These are phyloP conservation scores for Aschersonia sp. DNA, from an alignment of 2,329 filamentous ascomycete genomes.

Conservation along the genomic window DNA sequence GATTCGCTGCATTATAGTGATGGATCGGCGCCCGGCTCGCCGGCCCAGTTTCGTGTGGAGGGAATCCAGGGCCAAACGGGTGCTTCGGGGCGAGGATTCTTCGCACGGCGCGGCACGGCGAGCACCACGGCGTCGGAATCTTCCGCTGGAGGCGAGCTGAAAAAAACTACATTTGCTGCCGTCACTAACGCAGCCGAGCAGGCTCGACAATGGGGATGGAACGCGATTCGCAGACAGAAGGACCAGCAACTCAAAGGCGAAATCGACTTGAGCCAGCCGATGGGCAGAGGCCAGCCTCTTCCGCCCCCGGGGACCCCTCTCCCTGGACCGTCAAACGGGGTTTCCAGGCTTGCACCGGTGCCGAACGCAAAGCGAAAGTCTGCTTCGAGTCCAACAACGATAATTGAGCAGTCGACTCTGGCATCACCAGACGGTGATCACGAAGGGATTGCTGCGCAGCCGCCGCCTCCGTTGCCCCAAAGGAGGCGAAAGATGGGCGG, in stretches of 20 bases:
- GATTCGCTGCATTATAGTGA: constrained; percentile 14
- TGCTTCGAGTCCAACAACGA: constrained; percentile 35
- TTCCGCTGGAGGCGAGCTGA: constrained; percentile 20
- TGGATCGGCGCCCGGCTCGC: constrained; percentile 10
- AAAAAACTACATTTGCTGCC: constrained; percentile 37
- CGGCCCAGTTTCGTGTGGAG: constrained; percentile 15
- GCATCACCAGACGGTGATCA: constrained; percentile 14
- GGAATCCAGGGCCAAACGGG: constrained; percentile 26
- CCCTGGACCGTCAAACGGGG: constrained; percentile 47
- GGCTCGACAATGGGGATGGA: constrained; percentile 45
- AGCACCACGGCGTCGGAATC: constrained; percentile 20
- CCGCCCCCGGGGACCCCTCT: constrained; percentile 71
- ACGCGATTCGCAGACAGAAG: constrained; percentile 36
- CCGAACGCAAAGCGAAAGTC: constrained; percentile 52
- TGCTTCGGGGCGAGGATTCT: constrained; percentile 23
- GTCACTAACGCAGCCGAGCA: constrained; percentile 40
- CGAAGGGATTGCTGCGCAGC: constrained; percentile 6
- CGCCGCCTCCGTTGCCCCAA: constrained; percentile 33
- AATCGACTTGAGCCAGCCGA: constrained; percentile 47
- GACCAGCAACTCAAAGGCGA: constrained; percentile 22
- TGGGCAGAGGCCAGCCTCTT: constrained; percentile 69
- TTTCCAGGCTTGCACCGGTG: constrained; percentile 40
- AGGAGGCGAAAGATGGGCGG: constrained; percentile 21
- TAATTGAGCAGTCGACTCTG: constrained; percentile 6
- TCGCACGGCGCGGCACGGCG: constrained; percentile 23